Base-by-base conservation (phyloP, 2,329 filamentous ascomycete genomes). In the Fulvia fulva region DNA sequence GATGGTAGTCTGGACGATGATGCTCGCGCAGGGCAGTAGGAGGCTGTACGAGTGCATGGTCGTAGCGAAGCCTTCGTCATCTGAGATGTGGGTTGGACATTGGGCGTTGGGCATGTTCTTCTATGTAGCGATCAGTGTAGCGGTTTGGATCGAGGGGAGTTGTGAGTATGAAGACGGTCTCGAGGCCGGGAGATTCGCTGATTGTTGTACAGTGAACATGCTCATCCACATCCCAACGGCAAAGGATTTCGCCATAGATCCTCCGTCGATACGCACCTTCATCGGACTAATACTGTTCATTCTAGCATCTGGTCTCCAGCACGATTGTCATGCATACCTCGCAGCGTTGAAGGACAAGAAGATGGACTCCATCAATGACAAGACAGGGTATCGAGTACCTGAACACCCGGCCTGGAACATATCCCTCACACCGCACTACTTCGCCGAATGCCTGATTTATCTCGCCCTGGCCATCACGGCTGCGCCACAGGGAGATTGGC, bases 341-440 rank as follows among this genome's bases (percentile, higher is more conserved):
- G 74, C 75, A 47, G 73, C 70, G 11, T 67, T 80, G 22, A 73
- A 71, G 49, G 44, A 44, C 14, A 41, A 45, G n/a, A 57, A 55
- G 49, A 44, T 44, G 4, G 43, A 28, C 19, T 28, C 19, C 7
- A 44, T 45, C 11, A 47, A 51, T 19, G 50, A 23, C 16, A 53
- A 72, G 49, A 65, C 69, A 25, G 93, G 91, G 70, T 97, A 99
- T 74, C 89, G 88, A 11, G 80, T 97, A 23, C 93, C 93, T 0
- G 77, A 81, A 2, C 81, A 88, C 59, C 86, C 87, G 2, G 76
- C 88, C 57, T 99, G 97, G 73, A 78, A 79, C 46, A 78, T 80
- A 57, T 74, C 95, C 22, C 76, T 97, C 41, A 95, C 89, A 67
- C 91, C 94, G 19, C 94, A 99, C 75, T 99, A 97, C 74, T 89